Evolutionary conservation across 495 filamentous ascomycete genomes (phyloP), one percentile per base, ranked within the genome.

Genomic region (Aspergillus affinis): DNA sequence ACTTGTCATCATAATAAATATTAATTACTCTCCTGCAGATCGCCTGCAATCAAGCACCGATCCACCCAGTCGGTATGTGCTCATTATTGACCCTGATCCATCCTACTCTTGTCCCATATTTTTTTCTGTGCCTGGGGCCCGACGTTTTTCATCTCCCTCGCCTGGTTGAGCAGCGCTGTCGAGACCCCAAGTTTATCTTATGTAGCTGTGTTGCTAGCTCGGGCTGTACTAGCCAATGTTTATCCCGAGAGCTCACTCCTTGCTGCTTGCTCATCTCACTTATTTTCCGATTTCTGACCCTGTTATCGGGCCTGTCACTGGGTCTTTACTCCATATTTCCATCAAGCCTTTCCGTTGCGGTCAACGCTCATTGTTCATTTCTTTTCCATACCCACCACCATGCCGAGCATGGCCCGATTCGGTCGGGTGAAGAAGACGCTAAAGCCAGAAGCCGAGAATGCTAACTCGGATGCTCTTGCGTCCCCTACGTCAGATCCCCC

Each of bases 371-470:
- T 20, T 51, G 26, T n/a, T 45, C 52, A 17, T 32, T 46, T 53
- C 48, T 52, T 61, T 61, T 59, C 56, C 55, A 54, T 20, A 17
- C 10, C 48, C 19, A 50, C 58, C 48, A 52, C 30, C 30, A 65
- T 68, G 60, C 60, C 63, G 54, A 63, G 60, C 51, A 67, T 71
- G 60, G 66, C 58, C 51, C 71, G 71, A 64, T 73, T 73, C 61
- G 64, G 69, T 61, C 64, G 65, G 57, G 53, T 61, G 55, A 71
- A 67, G 51, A 73, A 71, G 57, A 61, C 64, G 30, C 48, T 60
- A 29, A 70, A 65, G 61, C 51, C 65, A 60, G 66, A 64, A 59
- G 45, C 49, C 9, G 60, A 62, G n/a, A 51, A 65, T 65, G 67
- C 72, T 73, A 65, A 75, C 69, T 32, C 61, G 27, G 48, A 70